Base-by-base conservation (phyloP, 345 rosid genomes). In the Pelargonium nanum region DNA sequence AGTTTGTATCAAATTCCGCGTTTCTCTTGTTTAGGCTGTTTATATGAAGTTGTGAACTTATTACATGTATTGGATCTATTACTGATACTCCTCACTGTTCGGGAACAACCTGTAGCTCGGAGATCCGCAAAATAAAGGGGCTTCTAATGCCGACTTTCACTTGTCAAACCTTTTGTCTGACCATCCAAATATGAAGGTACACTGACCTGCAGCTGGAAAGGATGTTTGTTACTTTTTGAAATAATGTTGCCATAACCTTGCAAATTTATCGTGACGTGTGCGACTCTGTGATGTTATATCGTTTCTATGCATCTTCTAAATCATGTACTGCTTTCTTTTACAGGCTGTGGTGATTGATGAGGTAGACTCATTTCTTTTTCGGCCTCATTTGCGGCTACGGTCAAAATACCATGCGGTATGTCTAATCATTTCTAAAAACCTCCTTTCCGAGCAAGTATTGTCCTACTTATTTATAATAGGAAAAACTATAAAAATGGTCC, bases 161-260 rank as follows among this genome's bases (percentile, higher is more conserved):
- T 70, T 93, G 53, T 80, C 97, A 32, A 89, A 86, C 73, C 94
- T 93, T 69, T 76, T 89, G 64, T 83, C 97, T 2, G 95, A 89
- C 53, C 99, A 93, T 76, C 99, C 95, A 72, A 89, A 87, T 68
- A 93, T 93, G 99, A 93, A 87, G 97, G 97, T 93, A 65, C 19
- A 48, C 21, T 25, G 19, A 16, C 53, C 19, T 2, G 22, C 7
- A 28, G 32, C 7, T 28, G 32, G 32, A 28, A 28, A 7, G 3
- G 32, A 28, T 3, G 7, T 28, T 7, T 28, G 3, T 3, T 28
- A 28, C 4, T 28, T 28, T n/a, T 28, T 28, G 32, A 40, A 15
- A 40, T 40, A 12, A 40, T 40, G 16, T 40, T 40, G 48, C 15
- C 48, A 12, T 40, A 40, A 15, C 15, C 9, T 40, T 15, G 48